phyloP scores from a whole-genome alignment of 768 basidiomycete genomes.

The Tulasnella sp. region DNA sequence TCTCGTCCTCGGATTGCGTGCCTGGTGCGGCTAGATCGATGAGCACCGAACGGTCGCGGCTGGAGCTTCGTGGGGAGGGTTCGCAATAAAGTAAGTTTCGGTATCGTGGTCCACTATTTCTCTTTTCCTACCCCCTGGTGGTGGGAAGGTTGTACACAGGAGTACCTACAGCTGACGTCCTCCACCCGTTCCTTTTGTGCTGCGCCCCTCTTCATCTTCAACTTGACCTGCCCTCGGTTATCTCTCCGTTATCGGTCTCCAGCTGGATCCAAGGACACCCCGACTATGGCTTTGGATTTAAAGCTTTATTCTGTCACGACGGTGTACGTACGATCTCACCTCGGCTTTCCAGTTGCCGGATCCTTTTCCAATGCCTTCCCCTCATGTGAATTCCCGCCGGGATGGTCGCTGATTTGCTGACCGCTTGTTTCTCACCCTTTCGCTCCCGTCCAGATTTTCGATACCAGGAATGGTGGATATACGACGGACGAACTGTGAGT shows the following conservation, averaged over 20 bases:
- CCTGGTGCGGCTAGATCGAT: constrained; percentile 59
- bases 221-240: not conserved
- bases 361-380: not conserved
- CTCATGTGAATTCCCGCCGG: not conserved
- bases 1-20: not conserved
- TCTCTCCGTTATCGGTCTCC: not conserved
- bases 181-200: not conserved
- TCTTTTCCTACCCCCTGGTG: not conserved
- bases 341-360: constrained; percentile 18
- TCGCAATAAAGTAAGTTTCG: constrained; percentile 74
- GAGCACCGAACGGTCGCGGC: constrained; percentile 59
- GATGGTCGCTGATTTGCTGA: constrained; percentile 3
- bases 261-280: constrained; percentile 95
- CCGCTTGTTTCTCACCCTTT: not conserved
- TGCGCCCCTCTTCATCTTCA: not conserved
- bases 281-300: constrained; percentile 85
- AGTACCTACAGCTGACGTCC: not conserved
- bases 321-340: constrained; percentile 57
- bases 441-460: constrained; percentile 61
- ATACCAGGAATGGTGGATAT: constrained; percentile 77
- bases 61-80: constrained; percentile 86
- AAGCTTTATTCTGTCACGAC: constrained; percentile 90
- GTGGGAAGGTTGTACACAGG: not conserved
- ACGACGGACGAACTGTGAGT: constrained; percentile 81
- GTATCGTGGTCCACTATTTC: not conserved